These are phyloP conservation scores for Neoboletus subvelutipes DNA, from an alignment of 768 basidiomycete species.

Conservation along the genomic window DNA sequence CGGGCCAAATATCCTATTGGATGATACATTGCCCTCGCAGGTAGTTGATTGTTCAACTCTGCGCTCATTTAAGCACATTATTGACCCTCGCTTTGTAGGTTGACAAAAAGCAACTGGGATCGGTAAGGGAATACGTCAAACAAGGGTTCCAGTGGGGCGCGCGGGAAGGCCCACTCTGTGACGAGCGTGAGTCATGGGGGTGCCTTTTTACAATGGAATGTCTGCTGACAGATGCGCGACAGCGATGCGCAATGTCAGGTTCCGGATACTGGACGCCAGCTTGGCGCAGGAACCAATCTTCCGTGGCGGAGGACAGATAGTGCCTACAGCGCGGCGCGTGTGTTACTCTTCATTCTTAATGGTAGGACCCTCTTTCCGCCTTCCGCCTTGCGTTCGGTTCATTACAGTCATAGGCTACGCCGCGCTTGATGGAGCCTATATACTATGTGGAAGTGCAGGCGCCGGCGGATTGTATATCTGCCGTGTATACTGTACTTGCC, in stretches of 20 bases:
- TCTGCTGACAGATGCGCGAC: slow-evolving; percentile 1
- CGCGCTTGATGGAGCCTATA: slow-evolving; percentile 93
- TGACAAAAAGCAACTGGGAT: slow-evolving; percentile 88
- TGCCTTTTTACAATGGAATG: background rate
- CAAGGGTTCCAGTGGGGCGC: slow-evolving; percentile 99
- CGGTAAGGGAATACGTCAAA: slow-evolving; percentile 93
- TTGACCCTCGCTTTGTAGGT: slow-evolving; percentile 46
- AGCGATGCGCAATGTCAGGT: slow-evolving; percentile 99
- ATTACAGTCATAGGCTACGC: slow-evolving; percentile 66
- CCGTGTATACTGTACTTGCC: slow-evolving; percentile 98
- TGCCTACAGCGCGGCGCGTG: slow-evolving; percentile 96
- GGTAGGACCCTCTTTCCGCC: slow-evolving; percentile 50
- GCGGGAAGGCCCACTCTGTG: slow-evolving; percentile 95
- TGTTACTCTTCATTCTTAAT: slow-evolving; percentile 99
- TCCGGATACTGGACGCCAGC: slow-evolving; percentile 89
- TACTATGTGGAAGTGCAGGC: slow-evolving; percentile 99
- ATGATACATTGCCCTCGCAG: slow-evolving; percentile 95
- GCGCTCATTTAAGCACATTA: background rate
- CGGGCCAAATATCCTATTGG: slow-evolving; percentile 90
- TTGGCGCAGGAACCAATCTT: slow-evolving; percentile 96
- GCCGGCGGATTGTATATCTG: slow-evolving; percentile 97
- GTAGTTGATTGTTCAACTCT: slow-evolving; percentile 37
- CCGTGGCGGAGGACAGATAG: slow-evolving; percentile 97
- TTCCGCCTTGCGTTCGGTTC: background rate
- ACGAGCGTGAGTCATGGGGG: slow-evolving; percentile 81